Percentiles rank a stretch among this genome's conserved stretches.
These are phyloP conservation scores for Lactarius pseudohatsudake DNA, from an alignment of 768 basidiomycete genomes.

Conservation along the genomic window DNA sequence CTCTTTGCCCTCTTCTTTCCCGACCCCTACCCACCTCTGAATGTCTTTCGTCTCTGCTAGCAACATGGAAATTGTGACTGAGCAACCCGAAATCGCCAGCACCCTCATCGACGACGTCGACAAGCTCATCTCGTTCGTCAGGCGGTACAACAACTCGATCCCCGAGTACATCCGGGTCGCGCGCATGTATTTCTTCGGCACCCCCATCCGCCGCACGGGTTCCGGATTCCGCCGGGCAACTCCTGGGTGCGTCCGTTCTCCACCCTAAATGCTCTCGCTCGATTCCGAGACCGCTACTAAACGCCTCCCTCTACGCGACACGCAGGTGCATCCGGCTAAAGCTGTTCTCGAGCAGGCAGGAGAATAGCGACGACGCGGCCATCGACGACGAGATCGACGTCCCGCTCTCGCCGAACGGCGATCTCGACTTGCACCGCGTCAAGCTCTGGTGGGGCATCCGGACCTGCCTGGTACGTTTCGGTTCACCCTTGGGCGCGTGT, in stretches of 20 bases:
- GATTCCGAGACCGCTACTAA: neutral
- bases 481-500: too few relatives aligned
- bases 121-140: conserved; percentile 18
- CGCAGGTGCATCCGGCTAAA: conserved; percentile 27
- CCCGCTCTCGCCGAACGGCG: conserved; percentile 23
- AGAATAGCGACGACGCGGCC: neutral
- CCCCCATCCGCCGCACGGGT: conserved; percentile 24
- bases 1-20: neutral
- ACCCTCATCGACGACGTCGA: conserved; percentile 4
- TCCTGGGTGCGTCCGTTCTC: conserved; percentile 20
- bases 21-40: neutral
- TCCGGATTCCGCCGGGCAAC: neutral
- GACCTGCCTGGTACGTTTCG: conserved; percentile 15
- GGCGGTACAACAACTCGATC: conserved; percentile 11
- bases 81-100: conserved; percentile 5
- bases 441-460: conserved; percentile 26
- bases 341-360: conserved; percentile 18
- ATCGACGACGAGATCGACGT: conserved; percentile 28
- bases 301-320: neutral
- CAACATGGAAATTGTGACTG: conserved; percentile 2
- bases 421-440: conserved; percentile 24
- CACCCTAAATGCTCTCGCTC: neutral
- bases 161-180: conserved; percentile 21
- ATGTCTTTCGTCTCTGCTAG: conserved; percentile 4
- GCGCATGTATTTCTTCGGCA: conserved; percentile 26